These are phyloP conservation scores for Yamadazyma friedrichii DNA, from an alignment of 1,139 yeast species.

Conservation along the genomic window DNA sequence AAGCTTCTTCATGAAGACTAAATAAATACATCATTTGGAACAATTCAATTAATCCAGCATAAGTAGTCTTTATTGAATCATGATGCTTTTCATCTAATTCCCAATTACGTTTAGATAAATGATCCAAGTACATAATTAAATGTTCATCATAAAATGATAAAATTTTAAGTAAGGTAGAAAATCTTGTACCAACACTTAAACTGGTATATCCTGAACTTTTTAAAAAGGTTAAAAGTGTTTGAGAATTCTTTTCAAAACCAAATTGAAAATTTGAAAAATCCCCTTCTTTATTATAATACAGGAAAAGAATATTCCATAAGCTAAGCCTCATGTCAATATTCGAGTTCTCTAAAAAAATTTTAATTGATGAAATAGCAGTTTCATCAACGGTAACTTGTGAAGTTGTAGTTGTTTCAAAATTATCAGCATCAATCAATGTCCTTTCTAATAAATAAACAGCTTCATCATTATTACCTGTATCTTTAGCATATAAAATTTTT, in stretches of 20 bases:
- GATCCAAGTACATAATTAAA: constrained; percentile 22
- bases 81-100: constrained; percentile 10
- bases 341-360: constrained; percentile 57
- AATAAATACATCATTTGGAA: constrained; percentile 43
- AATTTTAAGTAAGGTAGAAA: constrained; percentile 24
- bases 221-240: constrained; percentile 25
- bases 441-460: constrained; percentile 55
- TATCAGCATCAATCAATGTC: constrained; percentile 33
- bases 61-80: neutral
- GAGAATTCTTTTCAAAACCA: constrained; percentile 55
- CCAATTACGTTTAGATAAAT: constrained; percentile 23
- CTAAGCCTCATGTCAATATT: constrained; percentile 67
- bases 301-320: constrained; percentile 74
- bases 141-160: constrained; percentile 34
- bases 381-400: constrained; percentile 14
- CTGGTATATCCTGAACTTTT: constrained; percentile 13
- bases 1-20: constrained; percentile 50
- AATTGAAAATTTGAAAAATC: constrained; percentile 41
- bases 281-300: constrained; percentile 49
- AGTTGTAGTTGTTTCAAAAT: constrained; percentile 1
- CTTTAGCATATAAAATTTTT: constrained; percentile 46
- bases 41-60: constrained; percentile 23
- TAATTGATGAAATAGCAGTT: constrained; percentile 45
- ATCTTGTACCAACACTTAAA: constrained; percentile 15
- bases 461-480: constrained; percentile 37